Percentiles rank a stretch among this genome's conserved stretches.
Evolutionary conservation across 331 rosid genomes (phyloP).

Genomic region (Malus hybrid): DNA sequence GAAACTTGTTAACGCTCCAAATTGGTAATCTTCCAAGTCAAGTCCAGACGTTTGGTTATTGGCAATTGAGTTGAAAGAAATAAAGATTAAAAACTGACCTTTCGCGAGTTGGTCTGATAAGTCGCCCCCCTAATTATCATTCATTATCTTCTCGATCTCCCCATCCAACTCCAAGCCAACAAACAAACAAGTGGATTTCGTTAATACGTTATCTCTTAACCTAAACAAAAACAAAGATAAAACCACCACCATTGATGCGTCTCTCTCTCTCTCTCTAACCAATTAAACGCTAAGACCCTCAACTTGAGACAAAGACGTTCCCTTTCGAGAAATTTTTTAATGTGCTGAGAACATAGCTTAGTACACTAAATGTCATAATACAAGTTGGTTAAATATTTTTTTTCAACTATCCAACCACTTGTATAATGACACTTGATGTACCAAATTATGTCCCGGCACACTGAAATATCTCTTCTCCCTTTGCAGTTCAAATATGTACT

Average conservation of each 20-base stretch:
- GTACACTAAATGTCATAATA: too few relatives aligned
- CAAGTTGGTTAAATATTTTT: too few relatives aligned
- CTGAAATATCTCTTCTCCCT: too few relatives aligned
- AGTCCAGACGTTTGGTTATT: neutral
- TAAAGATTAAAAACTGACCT: neutral
- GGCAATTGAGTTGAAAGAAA: neutral
- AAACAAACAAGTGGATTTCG: slow-evolving; percentile 2
- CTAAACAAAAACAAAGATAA: neutral
- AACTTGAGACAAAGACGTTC: neutral
- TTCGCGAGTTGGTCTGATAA: neutral
- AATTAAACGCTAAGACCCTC: neutral
- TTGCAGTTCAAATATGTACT: too few relatives aligned
- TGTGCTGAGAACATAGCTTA: too few relatives aligned
- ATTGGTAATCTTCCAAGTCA: neutral
- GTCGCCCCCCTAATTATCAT: neutral
- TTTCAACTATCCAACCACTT: too few relatives aligned
- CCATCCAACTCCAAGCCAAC: neutral
- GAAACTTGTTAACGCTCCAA: neutral
- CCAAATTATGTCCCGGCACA: too few relatives aligned
- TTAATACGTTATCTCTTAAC: neutral
- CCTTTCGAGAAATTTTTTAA: too few relatives aligned
- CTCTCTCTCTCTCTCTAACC: neutral
- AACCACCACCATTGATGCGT: neutral
- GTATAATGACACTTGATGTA: too few relatives aligned
- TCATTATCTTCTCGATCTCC: neutral